Conservation (phyloP, 306 rosid genomes). For the Quercus engelmannii region DNA sequence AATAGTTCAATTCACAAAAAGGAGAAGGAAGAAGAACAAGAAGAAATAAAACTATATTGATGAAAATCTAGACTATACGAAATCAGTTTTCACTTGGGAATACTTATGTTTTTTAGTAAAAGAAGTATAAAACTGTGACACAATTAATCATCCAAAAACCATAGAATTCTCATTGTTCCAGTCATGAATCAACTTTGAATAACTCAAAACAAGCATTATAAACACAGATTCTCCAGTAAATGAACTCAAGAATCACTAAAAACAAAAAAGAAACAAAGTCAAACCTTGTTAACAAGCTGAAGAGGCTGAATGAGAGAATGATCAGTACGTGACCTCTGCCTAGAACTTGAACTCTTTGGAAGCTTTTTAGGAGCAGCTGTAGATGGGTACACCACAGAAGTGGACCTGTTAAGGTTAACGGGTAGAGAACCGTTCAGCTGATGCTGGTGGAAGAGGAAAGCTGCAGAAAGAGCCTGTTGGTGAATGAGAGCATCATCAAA, state of each 20-base stretch:
- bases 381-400: slow-evolving; percentile 66
- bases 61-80: no score
- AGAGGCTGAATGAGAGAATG: slow-evolving; percentile 84
- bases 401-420: slow-evolving; percentile 78
- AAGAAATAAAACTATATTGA: no score
- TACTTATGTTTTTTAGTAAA: no score
- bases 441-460: slow-evolving; percentile 44
- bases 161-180: no score
- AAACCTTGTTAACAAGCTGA: slow-evolving; percentile 73
- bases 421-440: slow-evolving; percentile 36
- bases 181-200: not conserved
- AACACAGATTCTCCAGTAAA: no score
- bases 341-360: slow-evolving; percentile 82
- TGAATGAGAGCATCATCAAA: slow-evolving; percentile 49
- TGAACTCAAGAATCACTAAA: not conserved
- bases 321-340: slow-evolving; percentile 74
- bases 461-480: slow-evolving; percentile 85
- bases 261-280: not conserved
- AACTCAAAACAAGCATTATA: not conserved
- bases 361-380: slow-evolving; percentile 46
- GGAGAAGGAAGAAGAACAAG: no score
- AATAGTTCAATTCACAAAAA: no score
- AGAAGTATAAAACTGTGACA: no score
- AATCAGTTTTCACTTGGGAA: no score
- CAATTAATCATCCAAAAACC: no score